Base-by-base conservation (phyloP, 1,139 yeast species). In the Lodderomyces orthopsilosis region DNA sequence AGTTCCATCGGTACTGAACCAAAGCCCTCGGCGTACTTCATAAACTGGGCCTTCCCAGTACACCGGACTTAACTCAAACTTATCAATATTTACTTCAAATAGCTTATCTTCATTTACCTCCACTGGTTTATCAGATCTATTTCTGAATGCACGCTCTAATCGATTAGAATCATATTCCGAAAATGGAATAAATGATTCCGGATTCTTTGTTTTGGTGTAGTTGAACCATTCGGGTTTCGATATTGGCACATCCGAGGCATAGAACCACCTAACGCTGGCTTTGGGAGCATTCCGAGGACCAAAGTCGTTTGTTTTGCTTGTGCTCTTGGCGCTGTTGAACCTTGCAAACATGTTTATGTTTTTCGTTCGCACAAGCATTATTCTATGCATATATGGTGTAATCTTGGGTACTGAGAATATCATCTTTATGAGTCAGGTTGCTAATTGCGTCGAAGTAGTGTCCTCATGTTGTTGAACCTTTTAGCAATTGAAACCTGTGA, bases 1-100 rank as follows among this genome's bases (percentile, higher is more conserved):
- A 6, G 61, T 57, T 2, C 84, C 82, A 42, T 77, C 78, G 4
- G 76, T 61, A 40, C 73, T 68, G 57, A 88, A 89, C 98, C 98
- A 91, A 1, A 81, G 62, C 0, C 96, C 96, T 41, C 98, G 66
- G 32, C 96, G 71, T 1, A 91, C 87, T 49, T 86, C 93, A 57
- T 82, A 93, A 1, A 71, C 66, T 0, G 97, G 95, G 1, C 98
- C 98, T 2, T 81, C 83, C 98, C 98, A 91, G 59, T 83, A 91
- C 0, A 84, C 76, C 0, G 98, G 95, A 1, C 66, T 52, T 52
- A 91, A 61, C 42, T 74, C 74, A 59, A 81, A 73, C 6, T 65
- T 61, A 1, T 59, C 51, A 23, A 91, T 51, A 55, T 88, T 79
- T 2, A 90, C 96, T 53, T 82, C 79, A 54, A 85, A 87, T 35